Conservation (phyloP, 192 early-diverging fungal species). For the Rhizophagus sp. region DNA sequence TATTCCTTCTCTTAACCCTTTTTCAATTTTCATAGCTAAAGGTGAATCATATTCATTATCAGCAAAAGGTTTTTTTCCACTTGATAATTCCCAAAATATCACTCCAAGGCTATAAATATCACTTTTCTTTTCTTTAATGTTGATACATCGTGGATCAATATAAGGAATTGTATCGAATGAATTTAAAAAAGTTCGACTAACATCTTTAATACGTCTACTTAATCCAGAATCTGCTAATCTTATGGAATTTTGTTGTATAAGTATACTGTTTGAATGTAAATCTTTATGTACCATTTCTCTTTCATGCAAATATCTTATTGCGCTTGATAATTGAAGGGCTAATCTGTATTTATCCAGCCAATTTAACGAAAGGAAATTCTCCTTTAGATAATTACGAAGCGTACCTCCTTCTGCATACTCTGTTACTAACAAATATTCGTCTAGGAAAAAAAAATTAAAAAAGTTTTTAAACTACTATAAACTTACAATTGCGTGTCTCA, state of each 20-base stretch:
- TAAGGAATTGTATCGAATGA: not conserved
- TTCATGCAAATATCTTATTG: too few species aligned
- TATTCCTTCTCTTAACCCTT: not conserved
- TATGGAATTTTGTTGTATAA: not conserved
- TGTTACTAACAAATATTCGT: too few species aligned
- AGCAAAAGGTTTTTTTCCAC: not conserved
- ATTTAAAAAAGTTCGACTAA: too few species aligned
- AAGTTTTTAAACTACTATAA: too few species aligned
- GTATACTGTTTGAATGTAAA: not conserved
- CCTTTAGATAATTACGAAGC: too few species aligned
- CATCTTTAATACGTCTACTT: not conserved
- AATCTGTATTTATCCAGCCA: too few species aligned
- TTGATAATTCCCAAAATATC: not conserved
- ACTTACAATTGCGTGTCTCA: too few species aligned
- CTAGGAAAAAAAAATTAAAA: too few species aligned
- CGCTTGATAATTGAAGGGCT: too few species aligned
- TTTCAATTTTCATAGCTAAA: not conserved
- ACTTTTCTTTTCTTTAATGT: not conserved
- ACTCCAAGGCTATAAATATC: not conserved
- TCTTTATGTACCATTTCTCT: too few species aligned
- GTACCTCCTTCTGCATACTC: too few species aligned
- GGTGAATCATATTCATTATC: not conserved
- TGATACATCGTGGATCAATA: not conserved
- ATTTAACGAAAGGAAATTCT: too few species aligned
- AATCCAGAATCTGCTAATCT: not conserved